Evolutionary conservation across 768 basidiomycete species (phyloP).

Genomic region (Lentinula sp.): DNA sequence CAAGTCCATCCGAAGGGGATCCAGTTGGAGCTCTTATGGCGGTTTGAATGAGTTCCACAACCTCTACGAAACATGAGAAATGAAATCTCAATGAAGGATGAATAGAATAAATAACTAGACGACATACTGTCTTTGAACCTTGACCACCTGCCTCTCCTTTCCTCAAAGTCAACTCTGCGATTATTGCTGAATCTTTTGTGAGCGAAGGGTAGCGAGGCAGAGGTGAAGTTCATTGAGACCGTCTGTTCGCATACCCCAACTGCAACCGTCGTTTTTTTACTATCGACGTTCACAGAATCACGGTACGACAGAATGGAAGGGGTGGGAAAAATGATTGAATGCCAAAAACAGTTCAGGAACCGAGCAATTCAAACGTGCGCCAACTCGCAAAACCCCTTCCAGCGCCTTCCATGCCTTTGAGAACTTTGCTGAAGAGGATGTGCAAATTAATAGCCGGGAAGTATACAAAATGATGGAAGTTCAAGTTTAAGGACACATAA

Average conservation of each 20-base stretch:
- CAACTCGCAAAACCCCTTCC: too few species aligned
- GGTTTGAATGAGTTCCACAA: background rate
- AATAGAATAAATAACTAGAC: background rate
- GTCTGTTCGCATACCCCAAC: background rate
- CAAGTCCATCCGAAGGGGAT: background rate
- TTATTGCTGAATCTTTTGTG: background rate
- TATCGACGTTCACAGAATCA: background rate
- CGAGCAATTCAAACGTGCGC: too few species aligned
- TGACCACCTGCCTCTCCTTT: background rate
- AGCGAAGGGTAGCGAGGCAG: background rate
- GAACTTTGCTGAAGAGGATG: too few species aligned
- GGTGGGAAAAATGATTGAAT: background rate
- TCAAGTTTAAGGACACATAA: too few species aligned
- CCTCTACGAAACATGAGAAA: background rate
- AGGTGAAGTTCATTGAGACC: constrained; percentile 3
- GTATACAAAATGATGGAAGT: too few species aligned
- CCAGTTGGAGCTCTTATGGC: constrained; percentile 3
- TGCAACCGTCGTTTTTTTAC: background rate
- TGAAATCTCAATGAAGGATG: background rate
- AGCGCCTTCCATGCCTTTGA: too few species aligned
- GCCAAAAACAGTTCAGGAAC: background rate
- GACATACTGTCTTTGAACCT: constrained; percentile 3
- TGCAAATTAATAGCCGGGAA: too few species aligned
- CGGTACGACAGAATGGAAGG: background rate
- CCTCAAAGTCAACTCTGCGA: background rate